Base-by-base conservation (phyloP, 2,329 filamentous ascomycete species). In the Coniella vitis region DNA sequence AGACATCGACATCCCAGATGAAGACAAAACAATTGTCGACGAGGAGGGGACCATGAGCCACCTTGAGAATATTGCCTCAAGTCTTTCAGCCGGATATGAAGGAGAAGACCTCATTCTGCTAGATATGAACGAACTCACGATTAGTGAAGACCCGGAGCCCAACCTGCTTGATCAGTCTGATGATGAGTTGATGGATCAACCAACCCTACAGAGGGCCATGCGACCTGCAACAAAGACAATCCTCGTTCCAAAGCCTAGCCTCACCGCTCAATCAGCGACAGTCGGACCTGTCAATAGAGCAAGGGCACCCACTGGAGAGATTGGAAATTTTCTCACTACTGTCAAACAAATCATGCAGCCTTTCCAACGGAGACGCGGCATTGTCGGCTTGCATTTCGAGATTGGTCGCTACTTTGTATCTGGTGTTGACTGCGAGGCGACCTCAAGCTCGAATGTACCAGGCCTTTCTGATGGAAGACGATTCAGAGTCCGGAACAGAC, bases 351-450 rank as follows among this genome's bases (percentile, higher is more conserved):
- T 58, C 4, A 51, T 49, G 37, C 29, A 19, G 3, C 41, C 29
- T 4, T 38, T 48, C 12, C 34, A 22, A 29, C 32, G 37, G 9
- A 43, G 36, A 12, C 42, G 29, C 16, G 52, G 7, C 38, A 45
- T 8, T 57, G 60, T 21, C 57, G 49, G n/a, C 35, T 38, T 64
- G 32, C 51, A 56, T 19, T 60, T 56, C 0, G 61, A 63, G 9
- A 46, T 66, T 9, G 63, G 63, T 3, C 59, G 63, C 5, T 53
- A 58, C 25, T 59, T 61, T 32, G 35, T 65, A 3, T 51, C 52
- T 19, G 48, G 53, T 3, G 48, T 58, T 13, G 54, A 49, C 7
- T 35, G 44, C 14, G 7, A 1, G 55, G 31, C 7, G 58, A 10
- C 5, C 10, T 29, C 25, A 10, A 29, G 25, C 25, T 29, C 25